Percentiles rank a stretch among this genome's conserved stretches.
Conservation (phyloP, 495 filamentous ascomycete genomes). For the Lepidopterella palustris region DNA sequence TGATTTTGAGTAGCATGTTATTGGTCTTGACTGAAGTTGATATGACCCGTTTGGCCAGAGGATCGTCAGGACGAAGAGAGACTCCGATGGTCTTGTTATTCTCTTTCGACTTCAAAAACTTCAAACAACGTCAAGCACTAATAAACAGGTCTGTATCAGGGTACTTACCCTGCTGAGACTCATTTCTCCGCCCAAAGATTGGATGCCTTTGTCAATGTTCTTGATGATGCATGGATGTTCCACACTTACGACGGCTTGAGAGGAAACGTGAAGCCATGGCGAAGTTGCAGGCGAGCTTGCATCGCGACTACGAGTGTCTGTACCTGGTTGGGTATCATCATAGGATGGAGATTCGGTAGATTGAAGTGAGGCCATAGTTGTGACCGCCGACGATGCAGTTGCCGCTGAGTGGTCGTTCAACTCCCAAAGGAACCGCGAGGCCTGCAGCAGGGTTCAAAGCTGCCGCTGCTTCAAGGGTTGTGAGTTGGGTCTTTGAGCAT, state of each 20-base stretch:
- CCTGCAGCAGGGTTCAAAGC: too few relatives aligned
- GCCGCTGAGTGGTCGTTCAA: too few relatives aligned
- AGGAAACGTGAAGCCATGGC: slow-evolving; percentile 55
- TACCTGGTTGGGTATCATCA: too few relatives aligned
- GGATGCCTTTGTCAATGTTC: slow-evolving; percentile 73
- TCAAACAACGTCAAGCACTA: slow-evolving; percentile 1
- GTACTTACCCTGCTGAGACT: slow-evolving; percentile 58
- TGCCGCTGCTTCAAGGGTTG: too few relatives aligned
- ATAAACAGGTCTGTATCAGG: neutral
- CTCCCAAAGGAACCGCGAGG: too few relatives aligned
- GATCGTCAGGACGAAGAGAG: slow-evolving; percentile 70
- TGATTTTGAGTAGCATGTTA: slow-evolving; percentile 80
- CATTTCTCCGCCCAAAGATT: slow-evolving; percentile 63
- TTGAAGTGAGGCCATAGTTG: neutral
- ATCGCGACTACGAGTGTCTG: too few relatives aligned
- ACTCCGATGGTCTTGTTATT: slow-evolving; percentile 45
- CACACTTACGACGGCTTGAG: slow-evolving; percentile 60
- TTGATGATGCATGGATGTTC: slow-evolving; percentile 84
- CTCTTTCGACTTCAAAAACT: slow-evolving; percentile 3
- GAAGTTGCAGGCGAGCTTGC: slow-evolving; percentile 35
- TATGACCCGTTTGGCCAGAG: slow-evolving; percentile 62
- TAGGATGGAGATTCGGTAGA: too few relatives aligned
- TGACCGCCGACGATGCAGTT: neutral
- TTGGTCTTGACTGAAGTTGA: slow-evolving; percentile 65
- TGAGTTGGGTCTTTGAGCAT: too few relatives aligned